Evolutionary conservation across 768 basidiomycete genomes (phyloP), one percentile per base, ranked within the genome.

Genomic region (Mycena belliarum): DNA sequence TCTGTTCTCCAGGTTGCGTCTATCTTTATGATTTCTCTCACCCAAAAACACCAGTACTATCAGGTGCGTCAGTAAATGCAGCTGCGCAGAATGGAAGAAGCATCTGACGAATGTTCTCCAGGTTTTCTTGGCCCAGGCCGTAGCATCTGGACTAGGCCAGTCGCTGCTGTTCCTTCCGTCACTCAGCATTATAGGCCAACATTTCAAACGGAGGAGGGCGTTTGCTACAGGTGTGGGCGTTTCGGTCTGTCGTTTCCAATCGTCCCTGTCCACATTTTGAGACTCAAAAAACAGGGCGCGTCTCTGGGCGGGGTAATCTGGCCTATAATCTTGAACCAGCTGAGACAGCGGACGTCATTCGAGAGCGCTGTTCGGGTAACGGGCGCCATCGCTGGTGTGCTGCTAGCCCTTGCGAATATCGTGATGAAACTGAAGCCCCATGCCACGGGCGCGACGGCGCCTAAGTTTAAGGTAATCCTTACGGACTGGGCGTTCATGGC

Each of bases 391-490:
- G 24, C 48, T n/a, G 58, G 58, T 9, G 20, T 32, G 4, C 52
- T 59, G 20, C 26, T 59, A 32, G 16, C 45, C 12, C 26, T 44
- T 21, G 58, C 58, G 26, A 59, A 59, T 45, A 20, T 54, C n/a
- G 41, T 49, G 11, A 59, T 59, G 58, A 53, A 50, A 48, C 53
- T 52, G 24, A 49, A 54, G 35, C 21, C 48, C 24, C 52, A 24
- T 14, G 20, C 51, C 52, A 50, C 52, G 47, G 52, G 47, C 15
- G 7, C 52, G 29, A 42, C 20, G 26, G 32, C 49, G 33, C 58
- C 58, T 35, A 50, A 59, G 52, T 52, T 59, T 47, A 54, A 49
- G 28, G 58, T 59, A 37, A 59, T 59, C 33, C 58, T 59, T 53
- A 49, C 52, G 51, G 58, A 59, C 37, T 49, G 47, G 42, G 46